Percentiles rank a stretch among this genome's conserved stretches.
Evolutionary conservation across 2,329 filamentous ascomycete genomes (phyloP).

Genomic region (Neocucurbitaria cava): DNA sequence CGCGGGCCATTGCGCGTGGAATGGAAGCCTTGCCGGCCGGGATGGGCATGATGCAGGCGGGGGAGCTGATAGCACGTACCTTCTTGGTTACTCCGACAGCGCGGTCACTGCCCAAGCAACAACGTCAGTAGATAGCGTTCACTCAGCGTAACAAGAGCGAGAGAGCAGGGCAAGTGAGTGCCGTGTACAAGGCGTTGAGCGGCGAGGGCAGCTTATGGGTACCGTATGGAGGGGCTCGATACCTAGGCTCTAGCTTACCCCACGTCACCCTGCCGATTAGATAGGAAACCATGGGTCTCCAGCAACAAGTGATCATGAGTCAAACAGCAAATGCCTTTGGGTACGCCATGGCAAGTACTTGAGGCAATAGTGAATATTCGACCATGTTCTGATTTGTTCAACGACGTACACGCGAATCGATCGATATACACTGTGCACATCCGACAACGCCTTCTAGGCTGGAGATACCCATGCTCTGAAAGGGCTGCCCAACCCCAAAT

Average conservation of each 20-base stretch:
- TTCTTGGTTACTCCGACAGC: background rate
- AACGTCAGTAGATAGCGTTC: background rate
- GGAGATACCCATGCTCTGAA: conserved; percentile 5
- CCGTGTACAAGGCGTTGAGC: conserved; percentile 10
- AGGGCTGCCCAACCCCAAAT: conserved; percentile 16
- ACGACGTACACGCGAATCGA: conserved; percentile 10
- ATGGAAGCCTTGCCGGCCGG: conserved; percentile 21
- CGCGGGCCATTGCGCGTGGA: conserved; percentile 26
- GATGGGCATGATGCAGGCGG: conserved; percentile 16
- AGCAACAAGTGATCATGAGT: background rate
- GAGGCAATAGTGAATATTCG: background rate
- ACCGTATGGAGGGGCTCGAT: conserved; percentile 1
- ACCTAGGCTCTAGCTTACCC: too few relatives aligned
- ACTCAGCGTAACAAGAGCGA: background rate
- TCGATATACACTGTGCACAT: background rate
- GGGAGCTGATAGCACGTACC: conserved; percentile 16
- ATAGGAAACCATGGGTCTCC: conserved; percentile 2
- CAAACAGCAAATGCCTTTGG: conserved; percentile 1
- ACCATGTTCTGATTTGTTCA: background rate
- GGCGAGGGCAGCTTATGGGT: conserved; percentile 5
- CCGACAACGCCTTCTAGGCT: conserved; percentile 18
- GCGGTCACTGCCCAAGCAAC: background rate
- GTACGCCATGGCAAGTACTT: background rate
- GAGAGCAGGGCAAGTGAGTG: conserved; percentile 5
- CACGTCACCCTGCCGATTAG: conserved; percentile 3